These are phyloP conservation scores for Condylostoma magnum DNA, from an alignment of 169 alveolate genomes.

Conservation along the genomic window DNA sequence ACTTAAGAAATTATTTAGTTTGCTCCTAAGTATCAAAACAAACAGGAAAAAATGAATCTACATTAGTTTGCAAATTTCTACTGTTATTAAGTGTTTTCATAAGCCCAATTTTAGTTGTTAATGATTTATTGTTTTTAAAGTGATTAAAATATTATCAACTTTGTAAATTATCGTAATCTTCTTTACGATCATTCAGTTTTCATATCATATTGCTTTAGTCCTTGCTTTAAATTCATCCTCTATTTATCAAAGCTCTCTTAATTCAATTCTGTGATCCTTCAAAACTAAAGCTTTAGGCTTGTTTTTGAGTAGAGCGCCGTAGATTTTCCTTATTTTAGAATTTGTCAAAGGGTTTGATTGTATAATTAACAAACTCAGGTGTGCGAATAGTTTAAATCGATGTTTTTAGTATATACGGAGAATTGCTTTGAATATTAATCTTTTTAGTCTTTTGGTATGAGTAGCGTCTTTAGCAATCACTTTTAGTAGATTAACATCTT, in stretches of 20 bases:
- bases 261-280: constrained; percentile 38
- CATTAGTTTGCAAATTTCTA: constrained; percentile 30
- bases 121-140: constrained; percentile 53
- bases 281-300: too few relatives aligned
- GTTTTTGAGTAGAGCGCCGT: too few relatives aligned
- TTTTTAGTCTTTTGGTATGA: too few relatives aligned
- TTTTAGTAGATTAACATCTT: too few relatives aligned
- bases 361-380: too few relatives aligned
- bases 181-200: constrained; percentile 45
- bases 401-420: too few relatives aligned
- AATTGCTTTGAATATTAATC: too few relatives aligned
- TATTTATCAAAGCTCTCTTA: constrained; percentile 33
- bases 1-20: constrained; percentile 52
- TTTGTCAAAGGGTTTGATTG: too few relatives aligned
- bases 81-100: constrained; percentile 41
- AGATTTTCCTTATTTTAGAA: too few relatives aligned
- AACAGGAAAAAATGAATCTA: constrained; percentile 53
- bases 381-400: too few relatives aligned
- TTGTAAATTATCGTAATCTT: constrained; percentile 40
- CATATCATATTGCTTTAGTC: constrained; percentile 44
- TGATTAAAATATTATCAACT: constrained; percentile 54
- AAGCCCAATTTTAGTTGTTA: constrained; percentile 59
- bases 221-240: constrained; percentile 52
- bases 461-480: too few relatives aligned
- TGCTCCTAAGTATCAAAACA: constrained; percentile 61